Percentiles rank a stretch among this genome's conserved stretches.
Evolutionary conservation across 768 basidiomycete genomes (phyloP).

Genomic region (Tricholoma sp.): DNA sequence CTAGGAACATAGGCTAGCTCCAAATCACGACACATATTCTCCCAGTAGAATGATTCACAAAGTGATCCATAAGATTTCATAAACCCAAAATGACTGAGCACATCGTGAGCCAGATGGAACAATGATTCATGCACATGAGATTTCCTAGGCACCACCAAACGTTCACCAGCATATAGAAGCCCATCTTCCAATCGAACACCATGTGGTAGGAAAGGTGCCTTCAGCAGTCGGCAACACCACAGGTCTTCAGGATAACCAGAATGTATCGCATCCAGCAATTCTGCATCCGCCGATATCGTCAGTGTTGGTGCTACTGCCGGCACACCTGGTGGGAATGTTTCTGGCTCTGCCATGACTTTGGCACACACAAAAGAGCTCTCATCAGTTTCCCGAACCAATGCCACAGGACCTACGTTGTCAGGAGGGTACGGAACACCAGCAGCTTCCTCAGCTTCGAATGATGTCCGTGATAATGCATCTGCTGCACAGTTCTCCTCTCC

Average conservation of each 20-base stretch:
- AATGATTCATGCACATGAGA: background rate
- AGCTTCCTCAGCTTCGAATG: background rate
- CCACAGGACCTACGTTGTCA: background rate
- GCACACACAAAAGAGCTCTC: slow-evolving; percentile 1
- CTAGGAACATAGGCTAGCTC: too few relatives aligned
- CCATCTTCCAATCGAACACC: background rate
- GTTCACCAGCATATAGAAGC: background rate
- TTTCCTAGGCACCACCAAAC: background rate
- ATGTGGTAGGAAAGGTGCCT: background rate
- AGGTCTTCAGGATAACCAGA: too few relatives aligned
- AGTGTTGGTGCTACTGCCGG: too few relatives aligned
- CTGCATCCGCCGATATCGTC: too few relatives aligned
- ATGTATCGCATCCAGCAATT: too few relatives aligned
- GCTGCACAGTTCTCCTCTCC: slow-evolving; percentile 27
- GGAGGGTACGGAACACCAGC: background rate
- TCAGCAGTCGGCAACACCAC: too few relatives aligned
- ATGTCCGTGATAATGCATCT: slow-evolving; percentile 24
- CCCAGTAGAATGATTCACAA: too few relatives aligned
- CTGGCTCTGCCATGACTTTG: background rate
- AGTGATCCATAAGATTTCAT: too few relatives aligned
- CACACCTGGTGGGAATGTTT: too few relatives aligned
- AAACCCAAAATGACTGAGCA: slow-evolving; percentile 20
- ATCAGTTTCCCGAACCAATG: background rate
- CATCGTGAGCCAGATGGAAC: background rate
- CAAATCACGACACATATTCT: too few relatives aligned